Percentiles rank a stretch among this genome's conserved stretches.
These are phyloP conservation scores for Excoecaria cochinchinensis DNA, from an alignment of 345 rosid species.

Conservation along the genomic window DNA sequence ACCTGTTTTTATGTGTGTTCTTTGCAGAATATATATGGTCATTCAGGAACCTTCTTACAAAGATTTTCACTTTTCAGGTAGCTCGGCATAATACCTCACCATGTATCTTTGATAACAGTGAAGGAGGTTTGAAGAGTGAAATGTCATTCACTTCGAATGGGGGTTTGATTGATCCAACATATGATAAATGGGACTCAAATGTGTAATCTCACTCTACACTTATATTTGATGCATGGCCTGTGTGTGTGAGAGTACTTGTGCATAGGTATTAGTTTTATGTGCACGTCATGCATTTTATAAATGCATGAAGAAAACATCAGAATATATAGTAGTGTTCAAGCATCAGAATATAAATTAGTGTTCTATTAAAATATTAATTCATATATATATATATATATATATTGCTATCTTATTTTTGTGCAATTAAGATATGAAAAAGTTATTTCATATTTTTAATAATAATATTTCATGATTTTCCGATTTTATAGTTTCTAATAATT, in stretches of 20 bases:
- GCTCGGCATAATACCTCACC: slow-evolving; percentile 29
- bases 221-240: neutral
- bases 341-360: too few species aligned
- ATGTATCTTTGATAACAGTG: slow-evolving; percentile 31
- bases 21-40: slow-evolving; percentile 4
- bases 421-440: too few species aligned
- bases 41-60: slow-evolving; percentile 8
- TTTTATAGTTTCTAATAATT: too few species aligned
- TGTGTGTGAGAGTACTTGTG: neutral
- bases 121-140: slow-evolving; percentile 30
- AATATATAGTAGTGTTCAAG: too few species aligned
- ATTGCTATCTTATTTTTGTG: too few species aligned
- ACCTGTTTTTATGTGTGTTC: neutral
- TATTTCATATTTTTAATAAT: too few species aligned
- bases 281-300: too few species aligned
- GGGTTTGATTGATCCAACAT: slow-evolving; percentile 2
- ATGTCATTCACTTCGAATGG: slow-evolving; percentile 35
- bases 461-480: too few species aligned
- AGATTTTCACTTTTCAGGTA: slow-evolving; percentile 43
- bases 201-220: slow-evolving; percentile 34
- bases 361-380: too few species aligned
- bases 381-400: too few species aligned
- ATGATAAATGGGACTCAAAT: slow-evolving; percentile 32
- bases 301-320: too few species aligned
- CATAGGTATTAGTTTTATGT: neutral